These are phyloP conservation scores for Benincasa hispida DNA, from an alignment of 306 rosid species.

Conservation along the genomic window DNA sequence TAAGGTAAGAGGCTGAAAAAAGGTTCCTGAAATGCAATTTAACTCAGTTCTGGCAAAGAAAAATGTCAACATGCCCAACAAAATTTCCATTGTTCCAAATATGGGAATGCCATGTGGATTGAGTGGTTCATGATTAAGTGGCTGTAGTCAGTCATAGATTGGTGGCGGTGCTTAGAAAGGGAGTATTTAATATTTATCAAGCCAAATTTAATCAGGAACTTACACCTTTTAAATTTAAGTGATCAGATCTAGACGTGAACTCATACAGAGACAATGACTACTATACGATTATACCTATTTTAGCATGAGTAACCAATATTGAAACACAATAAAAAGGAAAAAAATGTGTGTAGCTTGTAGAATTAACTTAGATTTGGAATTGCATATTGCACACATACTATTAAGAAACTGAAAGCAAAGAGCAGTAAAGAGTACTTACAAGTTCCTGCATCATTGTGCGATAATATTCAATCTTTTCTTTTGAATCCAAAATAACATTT, in stretches of 20 bases:
- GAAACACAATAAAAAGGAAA: neutral
- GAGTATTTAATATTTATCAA: neutral
- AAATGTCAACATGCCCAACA: neutral
- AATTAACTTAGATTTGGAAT: neutral
- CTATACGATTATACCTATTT: neutral
- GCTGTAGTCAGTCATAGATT: neutral
- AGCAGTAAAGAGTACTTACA: constrained; percentile 42
- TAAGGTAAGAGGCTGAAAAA: neutral
- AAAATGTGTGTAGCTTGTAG: neutral
- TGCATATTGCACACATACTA: neutral
- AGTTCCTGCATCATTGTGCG: constrained; percentile 94
- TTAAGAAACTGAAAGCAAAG: constrained; percentile 13
- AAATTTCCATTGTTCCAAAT: neutral
- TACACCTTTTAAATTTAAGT: neutral
- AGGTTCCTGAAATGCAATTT: neutral
- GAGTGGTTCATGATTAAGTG: neutral
- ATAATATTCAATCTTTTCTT: constrained; percentile 70
- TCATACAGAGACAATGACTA: neutral
- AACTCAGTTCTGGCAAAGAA: neutral
- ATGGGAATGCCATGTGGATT: neutral
- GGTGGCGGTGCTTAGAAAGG: neutral
- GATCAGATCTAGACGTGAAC: neutral
- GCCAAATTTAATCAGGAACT: neutral
- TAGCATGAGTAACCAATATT: neutral
- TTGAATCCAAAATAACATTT: constrained; percentile 63